Evolutionary conservation across 805 yeast genomes (phyloP).

Genomic region (Metschnikowia aberdeeniae): DNA sequence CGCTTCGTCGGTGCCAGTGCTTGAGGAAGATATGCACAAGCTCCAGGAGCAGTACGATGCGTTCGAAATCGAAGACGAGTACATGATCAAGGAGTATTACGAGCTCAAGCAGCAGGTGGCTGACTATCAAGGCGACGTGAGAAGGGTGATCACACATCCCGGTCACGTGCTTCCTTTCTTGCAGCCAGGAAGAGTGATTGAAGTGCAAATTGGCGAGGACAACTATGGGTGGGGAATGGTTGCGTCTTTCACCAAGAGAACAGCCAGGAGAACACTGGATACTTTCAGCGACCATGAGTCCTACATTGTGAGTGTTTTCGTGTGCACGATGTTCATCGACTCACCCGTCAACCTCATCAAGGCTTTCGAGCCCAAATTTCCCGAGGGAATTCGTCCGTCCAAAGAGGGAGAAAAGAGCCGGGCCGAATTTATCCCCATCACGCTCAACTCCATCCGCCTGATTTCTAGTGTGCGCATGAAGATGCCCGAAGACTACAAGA

Average conservation of each 20-base stretch:
- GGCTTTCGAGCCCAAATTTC: conserved; percentile 71
- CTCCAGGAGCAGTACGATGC: conserved; percentile 46
- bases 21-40: conserved; percentile 64
- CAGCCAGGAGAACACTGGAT: conserved; percentile 56
- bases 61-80: conserved; percentile 69
- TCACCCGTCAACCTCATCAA: conserved; percentile 81
- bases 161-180: conserved; percentile 77
- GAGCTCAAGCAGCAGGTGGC: conserved; percentile 72
- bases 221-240: conserved; percentile 98
- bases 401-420: conserved; percentile 63
- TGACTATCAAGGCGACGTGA: conserved; percentile 67
- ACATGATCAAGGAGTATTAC: conserved; percentile 71
- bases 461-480: conserved; percentile 78
- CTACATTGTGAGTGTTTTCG: conserved; percentile 80
- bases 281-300: conserved; percentile 81
- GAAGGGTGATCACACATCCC: conserved; percentile 86
- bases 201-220: conserved; percentile 54
- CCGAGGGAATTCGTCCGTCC: conserved; percentile 88
- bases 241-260: conserved; percentile 68
- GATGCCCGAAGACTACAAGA: conserved; percentile 71
- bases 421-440: conserved; percentile 79
- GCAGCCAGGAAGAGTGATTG: conserved; percentile 83
- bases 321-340: conserved; percentile 71
- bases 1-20: conserved; percentile 80
- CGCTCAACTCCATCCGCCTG: conserved; percentile 67